Base-by-base conservation (phyloP, 176 grass and related monocot genomes). In the Musa troglodytarum region DNA sequence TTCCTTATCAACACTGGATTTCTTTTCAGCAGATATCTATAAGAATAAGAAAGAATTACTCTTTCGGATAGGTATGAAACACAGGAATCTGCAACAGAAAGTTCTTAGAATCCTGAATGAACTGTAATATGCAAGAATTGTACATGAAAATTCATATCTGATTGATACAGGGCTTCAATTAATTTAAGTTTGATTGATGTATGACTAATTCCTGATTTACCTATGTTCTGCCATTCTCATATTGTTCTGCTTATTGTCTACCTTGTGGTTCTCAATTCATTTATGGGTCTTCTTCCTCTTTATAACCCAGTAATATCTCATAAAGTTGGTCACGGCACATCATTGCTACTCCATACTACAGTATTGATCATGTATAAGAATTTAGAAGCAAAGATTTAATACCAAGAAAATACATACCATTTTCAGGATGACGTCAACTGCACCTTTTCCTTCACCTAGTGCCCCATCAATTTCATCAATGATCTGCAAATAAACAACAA, bases 381-480 rank as follows among this genome's bases (percentile, higher is more conserved):
- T 0, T 50, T 50, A 49, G 2, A 78, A 55, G 75, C 43, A 51
- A 53, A 65, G 23, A 26, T 25, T 3, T 65, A 28, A 21, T 65
- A 50, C 10, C 1, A 51, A 50, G 4, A 43, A 50, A 21, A 20
- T 70, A 51, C 34, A 50, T 93, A 98, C 94, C 90, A 89, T 93
- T 87, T 93, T 98, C 75, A 98, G 64, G 77, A 98, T 98, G 71
- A 91, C 90, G 25, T 98, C 94, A 63, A 89, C 90, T 14, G 88
- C 90, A 53, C 94, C 90, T 77, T 93, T 98, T 55, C 94, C 94
- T 80, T 93, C 90, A 83, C 90, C 82, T 80, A 98, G 90, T 72
- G 94, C 84, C 79, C 94, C 94, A 89, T 98, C 94, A 79, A 98
- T 93, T 90, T 98, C 94, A 84, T 98, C 94, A 78, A 98, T 98